Evolutionary conservation across 345 rosid genomes (phyloP).

Genomic region (Hibiscus trionum): DNA sequence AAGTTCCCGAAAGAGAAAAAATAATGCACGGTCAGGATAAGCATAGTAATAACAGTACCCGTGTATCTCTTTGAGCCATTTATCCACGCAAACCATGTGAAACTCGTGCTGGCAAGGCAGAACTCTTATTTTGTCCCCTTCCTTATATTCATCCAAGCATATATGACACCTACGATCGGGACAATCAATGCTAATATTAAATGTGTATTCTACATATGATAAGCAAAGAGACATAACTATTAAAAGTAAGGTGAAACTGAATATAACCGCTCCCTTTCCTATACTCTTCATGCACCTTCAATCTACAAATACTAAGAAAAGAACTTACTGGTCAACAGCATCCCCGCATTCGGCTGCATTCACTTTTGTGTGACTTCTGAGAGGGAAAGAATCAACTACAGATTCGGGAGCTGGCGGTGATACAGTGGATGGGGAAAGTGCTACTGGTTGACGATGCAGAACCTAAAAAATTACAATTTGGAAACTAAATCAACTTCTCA

Average conservation of each 20-base stretch:
- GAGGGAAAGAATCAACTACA: slow-evolving; percentile 60
- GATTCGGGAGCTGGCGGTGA: slow-evolving; percentile 60
- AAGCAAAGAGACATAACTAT: not conserved
- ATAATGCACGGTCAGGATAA: not conserved
- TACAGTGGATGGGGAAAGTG: slow-evolving; percentile 42
- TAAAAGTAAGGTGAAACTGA: not conserved
- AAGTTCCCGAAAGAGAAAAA: not conserved
- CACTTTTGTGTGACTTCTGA: slow-evolving; percentile 43
- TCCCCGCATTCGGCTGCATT: slow-evolving; percentile 23
- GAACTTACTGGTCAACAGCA: slow-evolving; percentile 50
- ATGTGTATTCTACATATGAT: not conserved
- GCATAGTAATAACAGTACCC: slow-evolving; percentile 29
- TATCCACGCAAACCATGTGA: slow-evolving; percentile 69
- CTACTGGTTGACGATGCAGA: slow-evolving; percentile 51
- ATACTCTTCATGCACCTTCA: not conserved
- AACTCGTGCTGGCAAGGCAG: slow-evolving; percentile 81
- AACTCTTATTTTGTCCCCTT: slow-evolving; percentile 59
- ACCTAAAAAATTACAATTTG: slow-evolving; percentile 32
- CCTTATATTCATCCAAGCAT: slow-evolving; percentile 62
- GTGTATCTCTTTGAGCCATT: slow-evolving; percentile 84
- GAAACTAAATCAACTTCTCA: not conserved
- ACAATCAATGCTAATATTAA: not conserved
- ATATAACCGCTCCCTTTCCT: not conserved
- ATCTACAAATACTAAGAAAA: not conserved
- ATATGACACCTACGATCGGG: slow-evolving; percentile 49